A percentile compares a stretch with the other conserved stretches of the same genome.
Conservation (phyloP, 2,329 filamentous ascomycete species). For the Fonsecaea monophora region DNA sequence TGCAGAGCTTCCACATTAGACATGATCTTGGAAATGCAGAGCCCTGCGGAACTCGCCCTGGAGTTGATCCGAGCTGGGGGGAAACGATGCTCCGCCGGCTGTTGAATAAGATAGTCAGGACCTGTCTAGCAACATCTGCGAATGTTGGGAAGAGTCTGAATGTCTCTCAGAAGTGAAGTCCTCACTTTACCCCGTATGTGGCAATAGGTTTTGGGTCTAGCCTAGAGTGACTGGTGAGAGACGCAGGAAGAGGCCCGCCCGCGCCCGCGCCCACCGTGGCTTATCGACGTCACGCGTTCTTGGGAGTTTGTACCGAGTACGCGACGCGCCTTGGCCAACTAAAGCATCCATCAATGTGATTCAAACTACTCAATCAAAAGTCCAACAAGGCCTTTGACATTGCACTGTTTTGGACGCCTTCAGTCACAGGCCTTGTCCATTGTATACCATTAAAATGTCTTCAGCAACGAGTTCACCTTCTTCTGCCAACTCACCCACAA, state of each 20-base stretch:
- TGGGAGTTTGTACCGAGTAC: neutral
- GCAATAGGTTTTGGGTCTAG: neutral
- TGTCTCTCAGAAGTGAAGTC: neutral
- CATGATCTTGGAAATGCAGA: constrained; percentile 15
- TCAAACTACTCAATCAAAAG: neutral
- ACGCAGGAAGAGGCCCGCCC: no score
- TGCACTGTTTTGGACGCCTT: constrained; percentile 3
- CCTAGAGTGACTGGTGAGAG: neutral
- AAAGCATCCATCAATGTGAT: neutral
- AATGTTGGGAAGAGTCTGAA: neutral
- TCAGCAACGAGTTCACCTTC: constrained; percentile 28
- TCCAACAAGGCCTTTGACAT: neutral
- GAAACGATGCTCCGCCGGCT: neutral
- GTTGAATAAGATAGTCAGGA: neutral
- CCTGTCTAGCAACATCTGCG: neutral
- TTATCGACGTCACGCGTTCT: constrained; percentile 1
- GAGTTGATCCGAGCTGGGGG: neutral
- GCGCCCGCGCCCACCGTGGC: neutral
- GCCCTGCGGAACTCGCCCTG: neutral
- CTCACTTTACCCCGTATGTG: neutral
- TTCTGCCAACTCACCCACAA: constrained; percentile 19
- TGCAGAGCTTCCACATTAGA: constrained; percentile 27
- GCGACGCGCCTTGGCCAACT: neutral
- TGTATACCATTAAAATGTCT: constrained; percentile 19
- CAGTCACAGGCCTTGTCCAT: neutral